phyloP scores from a whole-genome alignment of 768 basidiomycete genomes.

The Collybia mongolica region DNA sequence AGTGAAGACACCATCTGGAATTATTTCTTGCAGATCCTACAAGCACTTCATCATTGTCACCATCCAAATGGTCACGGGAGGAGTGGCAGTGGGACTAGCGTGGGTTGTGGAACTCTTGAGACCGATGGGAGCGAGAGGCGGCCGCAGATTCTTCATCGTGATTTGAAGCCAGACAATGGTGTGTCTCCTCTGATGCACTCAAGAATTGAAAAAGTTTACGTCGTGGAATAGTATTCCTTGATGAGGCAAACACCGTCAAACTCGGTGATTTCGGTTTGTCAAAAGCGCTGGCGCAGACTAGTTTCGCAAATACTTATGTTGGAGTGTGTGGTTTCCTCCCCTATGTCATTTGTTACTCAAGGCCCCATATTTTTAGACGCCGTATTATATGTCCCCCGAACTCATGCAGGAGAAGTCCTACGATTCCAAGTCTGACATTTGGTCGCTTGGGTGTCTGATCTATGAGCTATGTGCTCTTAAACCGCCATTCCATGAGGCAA shows the following conservation, averaged over 20 bases:
- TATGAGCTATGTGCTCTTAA: slow-evolving; percentile 94
- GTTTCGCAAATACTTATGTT: slow-evolving; percentile 95
- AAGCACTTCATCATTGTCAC: slow-evolving; percentile 92
- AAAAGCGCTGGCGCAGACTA: slow-evolving; percentile 85
- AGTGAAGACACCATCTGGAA: slow-evolving; percentile 95
- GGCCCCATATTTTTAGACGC: slow-evolving; percentile 60
- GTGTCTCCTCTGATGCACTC: slow-evolving; percentile 17
- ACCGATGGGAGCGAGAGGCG: slow-evolving; percentile 47
- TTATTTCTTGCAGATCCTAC: slow-evolving; percentile 90
- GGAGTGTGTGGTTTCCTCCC: slow-evolving; percentile 58
- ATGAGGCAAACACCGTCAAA: slow-evolving; percentile 82
- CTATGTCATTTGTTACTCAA: not conserved
- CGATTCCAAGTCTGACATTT: slow-evolving; percentile 97
- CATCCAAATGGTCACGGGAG: slow-evolving; percentile 66
- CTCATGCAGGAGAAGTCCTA: slow-evolving; percentile 97
- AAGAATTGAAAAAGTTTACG: not conserved
- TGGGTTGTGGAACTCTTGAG: slow-evolving; percentile 19
- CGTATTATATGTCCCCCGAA: slow-evolving; percentile 99
- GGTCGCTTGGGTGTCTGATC: slow-evolving; percentile 96
- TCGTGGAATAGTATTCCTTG: slow-evolving; percentile 75
- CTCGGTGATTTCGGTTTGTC: slow-evolving; percentile 96
- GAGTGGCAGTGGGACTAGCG: slow-evolving; percentile 36
- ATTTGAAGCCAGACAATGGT: slow-evolving; percentile 98
- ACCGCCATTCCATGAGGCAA: slow-evolving; percentile 92
- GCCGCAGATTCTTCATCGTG: slow-evolving; percentile 86